These are phyloP conservation scores for Syzygium syzygioides DNA, from an alignment of 441 rosid genomes.

Conservation along the genomic window DNA sequence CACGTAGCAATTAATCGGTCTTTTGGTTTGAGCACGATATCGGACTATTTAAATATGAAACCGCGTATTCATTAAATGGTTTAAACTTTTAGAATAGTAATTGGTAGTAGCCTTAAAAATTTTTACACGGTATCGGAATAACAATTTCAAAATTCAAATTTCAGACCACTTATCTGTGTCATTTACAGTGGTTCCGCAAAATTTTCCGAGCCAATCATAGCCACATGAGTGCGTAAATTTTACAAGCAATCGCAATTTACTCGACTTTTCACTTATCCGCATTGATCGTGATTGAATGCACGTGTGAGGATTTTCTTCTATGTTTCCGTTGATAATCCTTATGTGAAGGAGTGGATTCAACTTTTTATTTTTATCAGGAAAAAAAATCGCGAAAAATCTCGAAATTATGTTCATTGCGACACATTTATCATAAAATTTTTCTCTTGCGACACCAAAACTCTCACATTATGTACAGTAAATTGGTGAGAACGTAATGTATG, in stretches of 20 bases:
- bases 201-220: not conserved
- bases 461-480: not conserved
- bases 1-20: not conserved
- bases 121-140: not conserved
- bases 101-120: rapidly evolving
- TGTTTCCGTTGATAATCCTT: not conserved
- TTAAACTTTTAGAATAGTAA: not conserved
- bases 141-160: not conserved
- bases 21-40: not conserved
- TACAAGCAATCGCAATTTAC: not conserved
- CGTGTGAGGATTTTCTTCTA: not conserved
- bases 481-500: not conserved
- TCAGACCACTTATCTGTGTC: not conserved
- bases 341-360: not conserved
- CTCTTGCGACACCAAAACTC: too few species aligned
- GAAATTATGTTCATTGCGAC: too few species aligned
- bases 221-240: not conserved
- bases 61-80: not conserved
- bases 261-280: not conserved
- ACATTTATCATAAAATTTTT: not conserved
- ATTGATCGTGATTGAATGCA: not conserved
- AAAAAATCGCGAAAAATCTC: too few species aligned
- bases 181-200: not conserved
- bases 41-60: not conserved
- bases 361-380: not conserved